These are phyloP conservation scores for Fragaria vesca DNA, from an alignment of 306 rosid species.

Conservation along the genomic window DNA sequence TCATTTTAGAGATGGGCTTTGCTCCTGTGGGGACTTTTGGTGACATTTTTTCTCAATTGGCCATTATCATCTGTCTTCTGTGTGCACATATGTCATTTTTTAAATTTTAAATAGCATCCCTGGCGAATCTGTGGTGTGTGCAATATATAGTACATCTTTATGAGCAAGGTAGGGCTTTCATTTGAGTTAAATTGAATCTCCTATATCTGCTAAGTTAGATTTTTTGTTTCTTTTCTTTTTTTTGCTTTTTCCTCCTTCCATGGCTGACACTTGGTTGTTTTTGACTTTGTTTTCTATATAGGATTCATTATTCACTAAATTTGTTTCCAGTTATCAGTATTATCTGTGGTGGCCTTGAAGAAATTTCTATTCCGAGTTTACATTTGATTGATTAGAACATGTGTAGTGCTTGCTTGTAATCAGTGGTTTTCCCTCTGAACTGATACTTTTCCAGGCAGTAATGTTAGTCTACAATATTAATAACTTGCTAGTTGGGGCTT, in stretches of 20 bases:
- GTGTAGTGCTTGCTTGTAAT: neutral
- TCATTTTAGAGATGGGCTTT: conserved; percentile 65
- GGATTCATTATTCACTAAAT: neutral
- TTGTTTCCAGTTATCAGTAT: neutral
- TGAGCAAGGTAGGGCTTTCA: neutral
- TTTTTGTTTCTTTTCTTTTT: too few species aligned
- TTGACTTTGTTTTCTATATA: neutral
- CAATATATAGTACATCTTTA: neutral
- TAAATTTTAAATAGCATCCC: neutral
- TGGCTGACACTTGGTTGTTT: neutral
- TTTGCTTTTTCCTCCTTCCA: neutral
- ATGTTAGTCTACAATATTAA: neutral
- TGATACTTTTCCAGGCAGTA: neutral
- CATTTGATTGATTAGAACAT: neutral
- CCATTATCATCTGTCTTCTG: neutral
- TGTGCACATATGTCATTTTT: neutral
- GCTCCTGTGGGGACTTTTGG: conserved; percentile 80
- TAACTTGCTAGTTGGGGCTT: neutral
- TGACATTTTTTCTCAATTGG: conserved; percentile 21
- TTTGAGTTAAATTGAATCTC: neutral
- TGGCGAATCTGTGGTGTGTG: neutral
- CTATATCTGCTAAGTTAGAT: neutral
- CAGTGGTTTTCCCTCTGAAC: neutral
- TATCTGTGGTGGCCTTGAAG: neutral
- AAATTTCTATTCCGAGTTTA: neutral